These are phyloP conservation scores for Pezicula carpinea DNA, from an alignment of 2,329 filamentous ascomycete genomes.

Conservation along the genomic window DNA sequence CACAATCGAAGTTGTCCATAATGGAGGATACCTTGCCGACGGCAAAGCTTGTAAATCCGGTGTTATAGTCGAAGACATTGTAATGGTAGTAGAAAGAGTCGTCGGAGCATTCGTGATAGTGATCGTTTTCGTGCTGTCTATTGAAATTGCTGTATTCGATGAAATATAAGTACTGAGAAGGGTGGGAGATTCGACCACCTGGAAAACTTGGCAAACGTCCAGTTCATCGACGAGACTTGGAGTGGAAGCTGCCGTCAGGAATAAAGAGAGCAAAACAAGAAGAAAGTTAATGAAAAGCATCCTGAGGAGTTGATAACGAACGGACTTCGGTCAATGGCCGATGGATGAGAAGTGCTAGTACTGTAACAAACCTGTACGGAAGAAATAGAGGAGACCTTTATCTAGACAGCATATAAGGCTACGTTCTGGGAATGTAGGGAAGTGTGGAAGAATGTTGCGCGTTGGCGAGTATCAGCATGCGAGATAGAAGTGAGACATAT, in stretches of 20 bases:
- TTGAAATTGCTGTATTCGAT: background rate
- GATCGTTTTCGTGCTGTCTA: background rate
- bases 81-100: background rate
- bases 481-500: too few relatives aligned
- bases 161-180: background rate
- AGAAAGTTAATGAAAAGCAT: background rate
- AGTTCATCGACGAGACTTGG: background rate
- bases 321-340: too few relatives aligned
- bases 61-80: background rate
- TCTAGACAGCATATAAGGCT: too few relatives aligned
- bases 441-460: too few relatives aligned
- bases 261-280: background rate
- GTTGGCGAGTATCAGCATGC: too few relatives aligned
- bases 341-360: too few relatives aligned
- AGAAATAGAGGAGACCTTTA: too few relatives aligned
- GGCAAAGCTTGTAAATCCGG: background rate
- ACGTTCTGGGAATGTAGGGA: too few relatives aligned
- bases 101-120: background rate
- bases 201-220: background rate
- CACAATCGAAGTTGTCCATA: background rate
- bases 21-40: background rate
- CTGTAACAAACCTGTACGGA: too few relatives aligned
- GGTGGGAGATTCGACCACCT: background rate
- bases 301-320: too few relatives aligned
- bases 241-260: background rate